Conservation (phyloP, 805 yeast species). For the Lachancea waltii region DNA sequence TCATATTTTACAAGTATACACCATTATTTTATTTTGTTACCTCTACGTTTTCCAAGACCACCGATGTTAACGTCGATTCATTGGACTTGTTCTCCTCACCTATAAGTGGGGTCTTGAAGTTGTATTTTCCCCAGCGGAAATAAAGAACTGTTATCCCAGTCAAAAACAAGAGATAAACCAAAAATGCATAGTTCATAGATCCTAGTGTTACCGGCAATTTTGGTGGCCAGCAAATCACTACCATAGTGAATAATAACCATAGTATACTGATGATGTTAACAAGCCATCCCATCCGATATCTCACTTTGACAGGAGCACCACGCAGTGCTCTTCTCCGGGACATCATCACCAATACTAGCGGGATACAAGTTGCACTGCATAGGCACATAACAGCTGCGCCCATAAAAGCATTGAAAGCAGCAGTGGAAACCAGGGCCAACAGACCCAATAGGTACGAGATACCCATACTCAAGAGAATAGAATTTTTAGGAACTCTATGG, state of each 20-base stretch:
- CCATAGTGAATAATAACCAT: slow-evolving; percentile 54
- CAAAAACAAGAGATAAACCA: slow-evolving; percentile 48
- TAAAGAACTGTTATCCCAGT: slow-evolving; percentile 44
- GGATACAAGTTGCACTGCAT: slow-evolving; percentile 71
- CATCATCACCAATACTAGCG: slow-evolving; percentile 56
- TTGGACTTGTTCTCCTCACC: slow-evolving; percentile 18
- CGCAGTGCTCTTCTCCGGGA: slow-evolving; percentile 54
- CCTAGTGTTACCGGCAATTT: slow-evolving; percentile 44
- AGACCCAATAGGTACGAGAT: slow-evolving; percentile 56
- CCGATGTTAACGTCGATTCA: background rate
- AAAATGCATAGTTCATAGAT: slow-evolving; percentile 49
- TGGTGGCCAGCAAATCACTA: slow-evolving; percentile 67
- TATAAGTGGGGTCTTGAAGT: slow-evolving; percentile 57
- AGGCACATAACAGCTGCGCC: slow-evolving; percentile 75
- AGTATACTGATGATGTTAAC: slow-evolving; percentile 51
- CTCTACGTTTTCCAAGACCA: background rate
- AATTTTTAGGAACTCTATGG: slow-evolving; percentile 62
- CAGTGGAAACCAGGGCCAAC: slow-evolving; percentile 58
- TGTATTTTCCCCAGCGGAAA: slow-evolving; percentile 52
- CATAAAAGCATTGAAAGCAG: slow-evolving; percentile 78
- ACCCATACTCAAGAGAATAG: slow-evolving; percentile 56
- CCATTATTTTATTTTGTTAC: background rate
- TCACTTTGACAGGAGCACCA: slow-evolving; percentile 62
- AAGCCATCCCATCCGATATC: slow-evolving; percentile 54
- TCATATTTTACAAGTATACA: background rate